Percentiles rank a stretch among this genome's conserved stretches.
Conservation (phyloP, 2,329 filamentous ascomycete genomes). For the Eutypella sp. region DNA sequence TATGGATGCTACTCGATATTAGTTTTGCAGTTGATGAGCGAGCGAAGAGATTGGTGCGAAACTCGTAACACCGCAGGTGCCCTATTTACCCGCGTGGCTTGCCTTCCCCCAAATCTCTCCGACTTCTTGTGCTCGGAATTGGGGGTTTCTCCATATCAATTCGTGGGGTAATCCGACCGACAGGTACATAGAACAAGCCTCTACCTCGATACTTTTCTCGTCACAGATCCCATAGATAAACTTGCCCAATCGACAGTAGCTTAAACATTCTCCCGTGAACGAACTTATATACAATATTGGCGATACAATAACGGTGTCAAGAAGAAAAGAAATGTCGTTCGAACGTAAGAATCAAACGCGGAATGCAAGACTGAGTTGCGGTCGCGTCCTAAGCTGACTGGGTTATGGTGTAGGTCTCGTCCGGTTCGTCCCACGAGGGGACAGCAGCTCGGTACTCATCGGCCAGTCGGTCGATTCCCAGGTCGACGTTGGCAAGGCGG, state of each 20-base stretch:
- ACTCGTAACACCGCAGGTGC: too few relatives aligned
- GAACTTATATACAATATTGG: too few relatives aligned
- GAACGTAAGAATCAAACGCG: slow-evolving; percentile 5
- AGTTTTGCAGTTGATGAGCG: too few relatives aligned
- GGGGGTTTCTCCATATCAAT: too few relatives aligned
- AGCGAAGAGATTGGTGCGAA: too few relatives aligned
- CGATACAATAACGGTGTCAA: too few relatives aligned
- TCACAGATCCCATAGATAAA: not conserved
- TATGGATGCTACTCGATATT: too few relatives aligned
- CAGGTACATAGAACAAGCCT: not conserved
- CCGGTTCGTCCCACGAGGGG: slow-evolving; percentile 51
- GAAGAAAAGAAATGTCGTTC: slow-evolving; percentile 6
- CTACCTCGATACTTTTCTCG: not conserved
- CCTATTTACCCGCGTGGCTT: not conserved
- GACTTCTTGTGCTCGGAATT: too few relatives aligned
- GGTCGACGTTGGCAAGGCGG: slow-evolving; percentile 53
- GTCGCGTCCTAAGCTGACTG: not conserved
- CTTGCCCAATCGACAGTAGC: not conserved
- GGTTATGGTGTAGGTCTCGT: slow-evolving; percentile 38
- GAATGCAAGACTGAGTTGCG: too few relatives aligned
- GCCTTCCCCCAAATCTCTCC: not conserved
- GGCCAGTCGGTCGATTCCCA: slow-evolving; percentile 49
- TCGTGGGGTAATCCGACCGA: not conserved
- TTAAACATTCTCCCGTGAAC: not conserved
- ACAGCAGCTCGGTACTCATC: slow-evolving; percentile 36